A percentile compares a stretch with the other conserved stretches of the same genome.
Evolutionary conservation across 176 grass and related monocot species (phyloP).

Genomic region (Zea luxurians): DNA sequence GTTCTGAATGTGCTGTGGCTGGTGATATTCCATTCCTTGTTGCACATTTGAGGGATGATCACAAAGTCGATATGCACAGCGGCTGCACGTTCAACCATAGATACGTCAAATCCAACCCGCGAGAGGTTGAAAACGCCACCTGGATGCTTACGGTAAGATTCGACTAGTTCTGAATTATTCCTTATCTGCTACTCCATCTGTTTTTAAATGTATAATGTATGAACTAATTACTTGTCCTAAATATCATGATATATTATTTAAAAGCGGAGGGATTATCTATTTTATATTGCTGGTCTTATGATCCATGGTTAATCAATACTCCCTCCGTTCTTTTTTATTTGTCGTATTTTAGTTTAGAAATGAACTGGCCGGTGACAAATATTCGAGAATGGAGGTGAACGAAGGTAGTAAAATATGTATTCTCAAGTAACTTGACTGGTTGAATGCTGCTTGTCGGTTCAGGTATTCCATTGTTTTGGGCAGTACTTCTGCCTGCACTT

Average conservation of each 20-base stretch:
- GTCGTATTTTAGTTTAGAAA: too few relatives aligned
- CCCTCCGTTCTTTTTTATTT: too few relatives aligned
- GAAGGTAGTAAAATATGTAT: background rate
- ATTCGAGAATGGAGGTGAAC: too few relatives aligned
- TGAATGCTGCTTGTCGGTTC: background rate
- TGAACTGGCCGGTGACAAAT: too few relatives aligned
- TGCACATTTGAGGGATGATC: conserved; percentile 63
- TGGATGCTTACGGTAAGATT: conserved; percentile 64
- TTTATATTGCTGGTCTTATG: conserved; percentile 1
- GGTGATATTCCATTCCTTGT: conserved; percentile 68
- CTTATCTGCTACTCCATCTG: background rate
- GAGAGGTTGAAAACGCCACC: conserved; percentile 61
- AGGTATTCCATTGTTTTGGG: conserved; percentile 95
- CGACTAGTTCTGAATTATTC: background rate
- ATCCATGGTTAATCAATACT: background rate
- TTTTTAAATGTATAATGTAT: background rate
- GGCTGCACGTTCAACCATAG: conserved; percentile 62
- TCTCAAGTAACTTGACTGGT: background rate
- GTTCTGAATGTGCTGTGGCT: conserved; percentile 61
- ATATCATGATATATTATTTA: too few relatives aligned
- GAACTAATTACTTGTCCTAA: too few relatives aligned
- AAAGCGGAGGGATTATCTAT: background rate
- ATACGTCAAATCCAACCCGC: conserved; percentile 60
- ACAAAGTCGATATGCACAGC: conserved; percentile 63
- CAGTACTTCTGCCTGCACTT: conserved; percentile 93